phyloP scores from a whole-genome alignment of 2,329 filamentous ascomycete species.

The Microascus cirrosus region DNA sequence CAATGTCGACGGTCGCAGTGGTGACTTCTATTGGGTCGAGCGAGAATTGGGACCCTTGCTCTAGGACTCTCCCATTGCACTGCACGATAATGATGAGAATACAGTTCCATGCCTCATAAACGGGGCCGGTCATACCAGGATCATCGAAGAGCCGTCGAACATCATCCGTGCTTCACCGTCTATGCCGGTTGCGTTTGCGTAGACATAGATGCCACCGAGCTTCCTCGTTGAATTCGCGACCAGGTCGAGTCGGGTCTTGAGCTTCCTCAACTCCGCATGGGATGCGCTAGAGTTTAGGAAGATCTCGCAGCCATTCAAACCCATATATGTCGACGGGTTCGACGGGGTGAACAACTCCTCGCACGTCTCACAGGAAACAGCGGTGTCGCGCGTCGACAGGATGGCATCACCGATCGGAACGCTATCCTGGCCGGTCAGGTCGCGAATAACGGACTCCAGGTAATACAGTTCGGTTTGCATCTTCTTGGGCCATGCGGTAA shows the following conservation, averaged over 20 bases:
- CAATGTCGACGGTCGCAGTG: slow-evolving; percentile 56
- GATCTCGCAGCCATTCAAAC: slow-evolving; percentile 45
- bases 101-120: background rate
- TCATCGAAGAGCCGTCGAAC: slow-evolving; percentile 20
- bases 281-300: slow-evolving; percentile 18
- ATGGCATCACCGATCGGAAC: slow-evolving; percentile 29
- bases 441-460: slow-evolving; percentile 17
- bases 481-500: slow-evolving; percentile 26
- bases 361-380: slow-evolving; percentile 27
- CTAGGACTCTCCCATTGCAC: slow-evolving; percentile 51
- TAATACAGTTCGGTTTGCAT: slow-evolving; percentile 23
- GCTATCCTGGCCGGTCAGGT: slow-evolving; percentile 19
- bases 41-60: slow-evolving; percentile 52
- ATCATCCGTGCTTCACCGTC: slow-evolving; percentile 23
- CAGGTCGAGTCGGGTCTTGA: slow-evolving; percentile 50
- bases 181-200: slow-evolving; percentile 19
- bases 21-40: slow-evolving; percentile 54
- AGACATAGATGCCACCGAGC: slow-evolving; percentile 44
- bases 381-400: slow-evolving; percentile 24
- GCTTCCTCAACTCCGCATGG: slow-evolving; percentile 48
- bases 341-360: slow-evolving; percentile 21
- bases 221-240: slow-evolving; percentile 57
- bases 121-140: background rate
- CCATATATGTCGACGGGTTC: slow-evolving; percentile 41
- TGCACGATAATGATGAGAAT: background rate